Evolutionary conservation across 2,329 filamentous ascomycete species (phyloP), one percentile per base, ranked within the genome.

Genomic region (Xylariomycetidae sp.): DNA sequence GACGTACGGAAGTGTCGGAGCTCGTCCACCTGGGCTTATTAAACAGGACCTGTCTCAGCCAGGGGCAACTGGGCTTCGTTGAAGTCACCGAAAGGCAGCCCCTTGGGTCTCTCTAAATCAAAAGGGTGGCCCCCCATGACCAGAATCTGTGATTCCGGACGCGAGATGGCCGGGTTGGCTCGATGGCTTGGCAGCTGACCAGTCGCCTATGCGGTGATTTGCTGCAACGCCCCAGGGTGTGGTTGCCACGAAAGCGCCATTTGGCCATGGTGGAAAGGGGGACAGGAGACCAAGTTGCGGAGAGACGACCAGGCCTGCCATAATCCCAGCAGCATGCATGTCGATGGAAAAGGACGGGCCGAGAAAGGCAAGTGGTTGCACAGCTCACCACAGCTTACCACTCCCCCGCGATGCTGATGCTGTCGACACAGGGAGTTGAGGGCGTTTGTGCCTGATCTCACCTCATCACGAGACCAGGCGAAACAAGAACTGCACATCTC

Each of bases 341-440:
- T 52, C 44, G 50, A 48, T 44, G 38, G 39, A 53, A 47, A 39
- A 25, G 44, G 49, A 36, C 39, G 25, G 40, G 38, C 39, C 43
- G 31, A 41, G 46, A 47, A 41, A 38, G 44, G 41, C 40, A 48
- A 48, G 44, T 43, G 43, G 36, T 42, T 42, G 48, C 45, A 39
- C 41, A 44, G 40, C 44, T 36, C 39, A 47, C 35, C 48, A 47
- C 38, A 43, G 46, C 43, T 42, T 39, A 12, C 36, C 27, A 25
- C 6, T 13, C 24, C 24, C 18, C 12, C 28, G 18, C 22, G 15
- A 13, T 12, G 10, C 26, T 18, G 26, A 18, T 29, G 26, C n/a
- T 15, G 12, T 29, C 26, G 5, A 18, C 10, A 7, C 7, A 7
- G 26, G 18, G 13, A 18, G n/a, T 29, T 10, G 15, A 12, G 18